Conservation (phyloP, 2,329 filamentous ascomycete genomes). For the Penicillium verrucosum region DNA sequence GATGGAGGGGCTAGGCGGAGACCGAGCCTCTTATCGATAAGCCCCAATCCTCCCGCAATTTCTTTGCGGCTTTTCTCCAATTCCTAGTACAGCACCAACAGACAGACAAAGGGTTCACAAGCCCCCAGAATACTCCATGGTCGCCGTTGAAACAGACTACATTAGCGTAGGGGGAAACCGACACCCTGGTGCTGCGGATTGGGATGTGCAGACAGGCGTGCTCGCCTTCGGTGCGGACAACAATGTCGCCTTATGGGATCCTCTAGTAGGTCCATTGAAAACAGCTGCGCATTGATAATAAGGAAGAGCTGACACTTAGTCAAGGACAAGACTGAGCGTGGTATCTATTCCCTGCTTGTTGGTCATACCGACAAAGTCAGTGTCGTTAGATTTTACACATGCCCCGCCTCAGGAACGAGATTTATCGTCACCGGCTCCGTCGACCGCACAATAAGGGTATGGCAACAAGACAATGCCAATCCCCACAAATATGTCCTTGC, state of each 20-base stretch:
- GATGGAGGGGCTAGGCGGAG: slow-evolving; percentile 17
- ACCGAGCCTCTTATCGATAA: slow-evolving; percentile 40
- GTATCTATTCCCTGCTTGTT: slow-evolving; percentile 64
- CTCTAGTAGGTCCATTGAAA: slow-evolving; percentile 56
- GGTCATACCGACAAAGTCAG: slow-evolving; percentile 81
- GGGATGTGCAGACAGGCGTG: slow-evolving; percentile 65
- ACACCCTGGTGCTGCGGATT: slow-evolving; percentile 86
- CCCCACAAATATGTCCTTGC: slow-evolving; percentile 40
- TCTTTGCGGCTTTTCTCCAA: slow-evolving; percentile 22
- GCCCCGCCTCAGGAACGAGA: slow-evolving; percentile 46
- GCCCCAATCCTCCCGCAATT: slow-evolving; percentile 23
- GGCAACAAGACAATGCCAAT: slow-evolving; percentile 39
- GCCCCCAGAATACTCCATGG: slow-evolving; percentile 31
- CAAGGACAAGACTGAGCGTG: slow-evolving; percentile 48
- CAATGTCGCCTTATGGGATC: slow-evolving; percentile 86
- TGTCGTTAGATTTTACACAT: slow-evolving; percentile 72
- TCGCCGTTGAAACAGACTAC: slow-evolving; percentile 46
- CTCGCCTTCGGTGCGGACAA: slow-evolving; percentile 87
- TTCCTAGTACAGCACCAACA: not conserved
- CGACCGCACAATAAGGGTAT: slow-evolving; percentile 71
- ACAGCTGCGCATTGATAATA: not conserved
- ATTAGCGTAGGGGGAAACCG: slow-evolving; percentile 84
- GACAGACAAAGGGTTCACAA: not conserved
- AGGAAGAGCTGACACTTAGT: slow-evolving; percentile 13
- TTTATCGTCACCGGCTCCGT: slow-evolving; percentile 76